phyloP scores from a whole-genome alignment of 805 yeast species.

The Yarrowia bubula region DNA sequence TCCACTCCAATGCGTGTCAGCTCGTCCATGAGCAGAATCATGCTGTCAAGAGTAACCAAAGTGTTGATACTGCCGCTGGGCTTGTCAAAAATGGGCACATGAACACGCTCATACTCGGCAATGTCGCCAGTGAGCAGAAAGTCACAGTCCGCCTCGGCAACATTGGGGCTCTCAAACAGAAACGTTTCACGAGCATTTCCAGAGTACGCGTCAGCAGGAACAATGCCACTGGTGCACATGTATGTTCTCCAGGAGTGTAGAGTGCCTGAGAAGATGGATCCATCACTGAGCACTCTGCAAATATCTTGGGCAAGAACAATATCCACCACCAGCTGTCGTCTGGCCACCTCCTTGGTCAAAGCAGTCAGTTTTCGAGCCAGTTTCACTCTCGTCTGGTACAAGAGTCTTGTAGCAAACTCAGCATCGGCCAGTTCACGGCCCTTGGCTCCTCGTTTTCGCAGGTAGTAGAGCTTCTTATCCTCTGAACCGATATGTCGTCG shows the following conservation, averaged over 20 bases:
- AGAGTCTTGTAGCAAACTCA: neutral
- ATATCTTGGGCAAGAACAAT: neutral
- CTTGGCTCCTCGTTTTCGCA: neutral
- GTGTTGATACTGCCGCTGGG: neutral
- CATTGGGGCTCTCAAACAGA: conserved; percentile 1
- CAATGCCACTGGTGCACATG: neutral
- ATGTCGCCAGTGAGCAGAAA: neutral
- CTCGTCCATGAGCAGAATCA: neutral
- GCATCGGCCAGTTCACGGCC: neutral
- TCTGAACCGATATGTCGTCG: neutral
- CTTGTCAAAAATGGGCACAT: neutral
- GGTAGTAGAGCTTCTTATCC: neutral
- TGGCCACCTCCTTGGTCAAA: conserved; percentile 9
- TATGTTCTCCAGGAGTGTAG: conserved; percentile 13
- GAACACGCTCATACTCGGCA: neutral
- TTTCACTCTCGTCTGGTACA: neutral
- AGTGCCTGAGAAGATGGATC: neutral
- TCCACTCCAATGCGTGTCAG: neutral
- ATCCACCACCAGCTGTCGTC: conserved; percentile 2
- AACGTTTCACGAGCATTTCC: neutral
- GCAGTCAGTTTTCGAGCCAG: conserved; percentile 10
- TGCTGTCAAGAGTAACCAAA: neutral
- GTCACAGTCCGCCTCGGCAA: neutral
- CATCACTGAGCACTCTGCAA: conserved; percentile 18
- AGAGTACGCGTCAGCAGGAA: neutral